Conservation (phyloP, 164 flowering plant species). For the Litsea cubeba region DNA sequence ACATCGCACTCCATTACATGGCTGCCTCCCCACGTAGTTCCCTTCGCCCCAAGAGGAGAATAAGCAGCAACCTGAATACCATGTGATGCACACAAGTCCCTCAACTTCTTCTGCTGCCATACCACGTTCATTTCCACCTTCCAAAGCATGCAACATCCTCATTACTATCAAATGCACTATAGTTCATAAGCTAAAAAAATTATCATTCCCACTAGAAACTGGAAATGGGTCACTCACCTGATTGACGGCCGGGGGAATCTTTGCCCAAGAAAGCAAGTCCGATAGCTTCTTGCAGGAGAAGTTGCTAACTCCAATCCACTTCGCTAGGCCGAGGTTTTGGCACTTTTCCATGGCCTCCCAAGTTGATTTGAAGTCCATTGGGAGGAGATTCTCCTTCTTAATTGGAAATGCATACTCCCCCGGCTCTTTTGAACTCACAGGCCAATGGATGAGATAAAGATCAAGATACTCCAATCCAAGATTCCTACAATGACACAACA, state of each 20-base stretch:
- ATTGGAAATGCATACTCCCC: not conserved
- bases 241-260: constrained; percentile 30
- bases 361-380: constrained; percentile 19
- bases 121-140: constrained; percentile 34
- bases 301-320: constrained; percentile 31
- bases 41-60: constrained; percentile 31
- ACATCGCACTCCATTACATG: constrained; percentile 17
- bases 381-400: constrained; percentile 17
- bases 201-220: not conserved
- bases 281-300: constrained; percentile 25
- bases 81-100: constrained; percentile 20
- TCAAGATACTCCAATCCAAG: constrained; percentile 15
- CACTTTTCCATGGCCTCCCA: constrained; percentile 33
- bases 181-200: not conserved
- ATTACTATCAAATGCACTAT: not conserved
- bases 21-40: constrained; percentile 19
- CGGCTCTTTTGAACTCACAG: constrained; percentile 6
- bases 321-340: constrained; percentile 21
- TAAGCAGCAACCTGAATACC: constrained; percentile 25
- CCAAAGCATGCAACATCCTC: not conserved
- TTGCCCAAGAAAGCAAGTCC: constrained; percentile 18
- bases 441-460: constrained; percentile 11
- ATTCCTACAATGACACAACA: constrained; percentile 6
- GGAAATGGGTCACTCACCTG: constrained; percentile 18
- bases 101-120: constrained; percentile 28